Conservation (phyloP, 177 flowering plant species). For the Vitis hybrid region DNA sequence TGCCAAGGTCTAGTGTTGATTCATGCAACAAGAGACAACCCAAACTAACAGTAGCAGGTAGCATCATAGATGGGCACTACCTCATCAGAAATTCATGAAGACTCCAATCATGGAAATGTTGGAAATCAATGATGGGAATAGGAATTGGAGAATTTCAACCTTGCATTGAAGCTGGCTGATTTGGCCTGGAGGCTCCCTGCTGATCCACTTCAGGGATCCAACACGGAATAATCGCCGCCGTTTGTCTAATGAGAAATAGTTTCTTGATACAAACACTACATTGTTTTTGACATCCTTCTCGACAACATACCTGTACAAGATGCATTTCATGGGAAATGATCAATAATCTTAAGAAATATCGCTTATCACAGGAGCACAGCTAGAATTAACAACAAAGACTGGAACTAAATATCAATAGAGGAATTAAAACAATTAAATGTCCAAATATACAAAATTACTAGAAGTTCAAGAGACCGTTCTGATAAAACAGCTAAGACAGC, state of each 20-base stretch:
- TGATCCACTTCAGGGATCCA: constrained; percentile 87
- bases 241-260: constrained; percentile 85
- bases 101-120: not conserved
- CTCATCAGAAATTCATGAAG: not conserved
- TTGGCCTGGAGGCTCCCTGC: constrained; percentile 48
- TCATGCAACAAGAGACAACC: not conserved
- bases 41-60: not conserved
- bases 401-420: not conserved
- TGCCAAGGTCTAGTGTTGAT: too few species aligned
- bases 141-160: constrained; percentile 34
- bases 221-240: constrained; percentile 82
- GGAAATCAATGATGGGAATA: not conserved
- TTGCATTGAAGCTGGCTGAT: constrained; percentile 70
- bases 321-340: not conserved
- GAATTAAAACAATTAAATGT: not conserved
- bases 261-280: constrained; percentile 93
- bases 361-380: not conserved
- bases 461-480: not conserved
- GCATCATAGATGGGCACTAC: not conserved
- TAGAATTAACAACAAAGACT: not conserved
- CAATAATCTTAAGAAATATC: not conserved
- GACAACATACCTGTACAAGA: constrained; percentile 81
- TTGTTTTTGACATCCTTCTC: constrained; percentile 84
- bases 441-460: not conserved
- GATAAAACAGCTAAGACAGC: too few species aligned